Percentiles rank a stretch among this genome's conserved stretches.
Conservation (phyloP, 179 eudicot genomes). For the Heliamphora pulchella region DNA sequence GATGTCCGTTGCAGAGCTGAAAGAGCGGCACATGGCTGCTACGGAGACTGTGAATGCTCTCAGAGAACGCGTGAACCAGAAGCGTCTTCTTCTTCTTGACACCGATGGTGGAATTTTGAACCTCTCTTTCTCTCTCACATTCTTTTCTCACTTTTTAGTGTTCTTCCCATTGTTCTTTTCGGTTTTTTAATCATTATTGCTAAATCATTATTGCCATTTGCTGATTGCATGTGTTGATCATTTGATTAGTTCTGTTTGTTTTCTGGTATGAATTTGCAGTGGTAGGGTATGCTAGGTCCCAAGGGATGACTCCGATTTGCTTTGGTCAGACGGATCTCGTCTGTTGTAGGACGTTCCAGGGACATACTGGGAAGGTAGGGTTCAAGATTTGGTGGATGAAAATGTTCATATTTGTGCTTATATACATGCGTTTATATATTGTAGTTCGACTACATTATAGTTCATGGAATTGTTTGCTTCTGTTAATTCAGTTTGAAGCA, state of each 20-base stretch:
- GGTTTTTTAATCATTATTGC: too few species aligned
- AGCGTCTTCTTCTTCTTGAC: conserved; percentile 64
- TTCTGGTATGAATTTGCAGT: conserved; percentile 36
- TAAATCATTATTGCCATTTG: too few species aligned
- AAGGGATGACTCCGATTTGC: conserved; percentile 71
- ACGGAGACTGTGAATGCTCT: conserved; percentile 63
- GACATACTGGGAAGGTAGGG: conserved; percentile 84
- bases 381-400: not conserved
- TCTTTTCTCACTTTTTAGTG: not conserved
- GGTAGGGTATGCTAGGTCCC: conserved; percentile 63
- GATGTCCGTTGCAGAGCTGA: conserved; percentile 65
- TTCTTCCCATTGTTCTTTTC: too few species aligned
- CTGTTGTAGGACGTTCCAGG: conserved; percentile 88
- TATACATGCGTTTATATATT: not conserved
- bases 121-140: not conserved
- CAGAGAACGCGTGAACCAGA: conserved; percentile 58
- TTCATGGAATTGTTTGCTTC: not conserved
- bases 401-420: not conserved
- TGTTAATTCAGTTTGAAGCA: not conserved
- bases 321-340: conserved; percentile 89
- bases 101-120: conserved; percentile 44
- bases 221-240: not conserved
- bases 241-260: conserved; percentile 16
- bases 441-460: not conserved
- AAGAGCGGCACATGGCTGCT: conserved; percentile 62